phyloP scores from a whole-genome alignment of 1,284 basidiomycete species.

The Cutaneotrichosporon sp. region DNA sequence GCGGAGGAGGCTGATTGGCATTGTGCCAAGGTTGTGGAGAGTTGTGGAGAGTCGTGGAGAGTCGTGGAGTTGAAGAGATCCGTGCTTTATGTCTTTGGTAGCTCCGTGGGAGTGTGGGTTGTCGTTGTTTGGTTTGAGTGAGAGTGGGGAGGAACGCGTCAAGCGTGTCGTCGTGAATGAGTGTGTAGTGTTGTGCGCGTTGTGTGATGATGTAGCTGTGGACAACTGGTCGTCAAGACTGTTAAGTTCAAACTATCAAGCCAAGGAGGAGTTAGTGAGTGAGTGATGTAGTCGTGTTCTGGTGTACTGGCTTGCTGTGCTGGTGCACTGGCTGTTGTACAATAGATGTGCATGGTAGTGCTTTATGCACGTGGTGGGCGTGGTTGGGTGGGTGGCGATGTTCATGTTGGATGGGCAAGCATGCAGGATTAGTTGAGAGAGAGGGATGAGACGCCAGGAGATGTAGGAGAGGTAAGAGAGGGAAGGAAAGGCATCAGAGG shows the following conservation, averaged over 20 bases:
- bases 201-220: neutral
- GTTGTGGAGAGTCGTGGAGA: neutral
- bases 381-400: neutral
- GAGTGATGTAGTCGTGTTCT: no score
- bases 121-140: neutral
- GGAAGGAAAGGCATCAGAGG: no score
- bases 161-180: neutral
- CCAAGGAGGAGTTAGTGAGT: neutral
- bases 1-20: constrained; percentile 26
- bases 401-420: constrained; percentile 1
- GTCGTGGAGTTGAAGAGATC: neutral
- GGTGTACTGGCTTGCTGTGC: no score
- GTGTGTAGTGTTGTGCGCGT: neutral
- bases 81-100: neutral
- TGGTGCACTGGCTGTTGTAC: no score
- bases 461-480: neutral
- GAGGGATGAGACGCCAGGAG: neutral
- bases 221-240: neutral
- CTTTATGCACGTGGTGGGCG: neutral
- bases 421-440: neutral
- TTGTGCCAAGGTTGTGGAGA: constrained; percentile 1
- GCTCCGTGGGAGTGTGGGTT: neutral
- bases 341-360: no score
- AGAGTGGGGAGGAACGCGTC: neutral
- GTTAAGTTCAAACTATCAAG: neutral